Base-by-base conservation (phyloP, 257 asterid genomes). In the Solanum pinnatisectum region DNA sequence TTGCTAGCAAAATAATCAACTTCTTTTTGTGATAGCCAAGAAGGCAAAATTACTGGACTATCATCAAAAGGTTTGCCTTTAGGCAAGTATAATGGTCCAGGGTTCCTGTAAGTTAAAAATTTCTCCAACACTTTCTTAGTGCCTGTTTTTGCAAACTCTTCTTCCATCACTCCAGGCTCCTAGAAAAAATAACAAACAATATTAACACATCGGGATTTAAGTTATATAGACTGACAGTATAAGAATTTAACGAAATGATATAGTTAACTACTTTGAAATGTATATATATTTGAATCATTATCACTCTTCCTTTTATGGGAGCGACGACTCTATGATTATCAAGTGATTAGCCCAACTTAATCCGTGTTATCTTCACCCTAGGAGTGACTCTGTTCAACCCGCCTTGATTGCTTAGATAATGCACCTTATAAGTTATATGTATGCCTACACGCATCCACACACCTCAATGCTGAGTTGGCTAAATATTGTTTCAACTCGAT, bases 151-250 rank as follows among this genome's bases (percentile, higher is more conserved):
- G 88, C 90, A 84, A 89, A 89, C 71, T 88, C 93, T 23, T 32
- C 89, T 87, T 91, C 93, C 70, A 91, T 89, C 25, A 88, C 90
- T 40, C 93, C 91, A 20, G 72, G 71, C 52, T 89, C 86, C 93
- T 91, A 87, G 20, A 32, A 74, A 25, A 88, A 37, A 11, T 3
- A 42, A 81, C 14, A 44, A 81, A 8, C 27, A 46, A 27, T 78
- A 76, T 37, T 23, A 22, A 16, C 33, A 70, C n/a, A 70, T 70
- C n/a, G 13, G 3, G 12, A 70, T 70, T 70, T 30, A 70, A 15
- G 40, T 70, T 70, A 70, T 70, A 70, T 32, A 7, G 23, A 70
- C n/a, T 32, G 77, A 70, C 23, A 70, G 0, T 32, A 70, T 32
- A 32, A 70, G 10, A 68, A 30, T 30, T 27, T 68, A 68, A 68